A percentile compares a stretch with the other conserved stretches of the same genome.
phyloP scores from a whole-genome alignment of 192 early-diverging fungal species.

The Coemansia aciculifera region DNA sequence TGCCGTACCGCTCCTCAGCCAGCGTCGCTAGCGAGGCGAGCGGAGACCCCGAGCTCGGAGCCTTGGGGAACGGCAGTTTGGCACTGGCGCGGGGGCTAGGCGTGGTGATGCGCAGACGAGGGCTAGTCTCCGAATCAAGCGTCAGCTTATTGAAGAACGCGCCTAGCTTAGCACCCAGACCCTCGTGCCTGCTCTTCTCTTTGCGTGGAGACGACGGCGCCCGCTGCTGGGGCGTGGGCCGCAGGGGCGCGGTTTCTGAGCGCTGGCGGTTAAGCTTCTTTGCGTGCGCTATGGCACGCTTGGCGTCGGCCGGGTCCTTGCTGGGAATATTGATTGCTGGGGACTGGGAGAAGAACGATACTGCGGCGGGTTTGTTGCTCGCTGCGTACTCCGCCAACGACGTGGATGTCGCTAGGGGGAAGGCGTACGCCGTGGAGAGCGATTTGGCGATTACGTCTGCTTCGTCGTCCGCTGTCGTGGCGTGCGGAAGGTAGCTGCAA shows the following conservation, averaged over 20 bases:
- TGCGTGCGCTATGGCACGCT: conserved; percentile 14
- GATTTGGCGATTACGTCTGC: conserved; percentile 10
- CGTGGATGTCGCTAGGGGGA: background rate
- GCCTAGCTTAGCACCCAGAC: conserved; percentile 47
- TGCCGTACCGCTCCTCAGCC: background rate
- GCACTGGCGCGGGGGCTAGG: conserved; percentile 19
- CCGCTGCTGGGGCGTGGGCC: conserved; percentile 19
- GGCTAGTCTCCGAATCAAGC: conserved; percentile 48
- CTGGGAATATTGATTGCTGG: conserved; percentile 9
- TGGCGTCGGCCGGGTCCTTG: conserved; percentile 16
- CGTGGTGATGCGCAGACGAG: conserved; percentile 13
- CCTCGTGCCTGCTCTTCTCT: conserved; percentile 34
- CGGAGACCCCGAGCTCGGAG: conserved; percentile 2
- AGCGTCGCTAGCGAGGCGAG: conserved; percentile 1
- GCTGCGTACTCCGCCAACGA: conserved; percentile 6
- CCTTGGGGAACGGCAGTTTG: conserved; percentile 18
- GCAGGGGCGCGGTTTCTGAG: conserved; percentile 52
- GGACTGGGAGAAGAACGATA: conserved; percentile 11
- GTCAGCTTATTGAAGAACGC: conserved; percentile 55
- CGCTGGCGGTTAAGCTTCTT: conserved; percentile 49
- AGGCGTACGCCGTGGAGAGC: conserved; percentile 8
- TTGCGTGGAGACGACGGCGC: conserved; percentile 31
- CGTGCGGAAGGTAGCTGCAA: conserved; percentile 45
- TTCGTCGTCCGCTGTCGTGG: conserved; percentile 20
- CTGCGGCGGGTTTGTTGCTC: conserved; percentile 1